Base-by-base conservation (phyloP, 2,329 filamentous ascomycete species). In the Exophiala phaeomuriformis region DNA sequence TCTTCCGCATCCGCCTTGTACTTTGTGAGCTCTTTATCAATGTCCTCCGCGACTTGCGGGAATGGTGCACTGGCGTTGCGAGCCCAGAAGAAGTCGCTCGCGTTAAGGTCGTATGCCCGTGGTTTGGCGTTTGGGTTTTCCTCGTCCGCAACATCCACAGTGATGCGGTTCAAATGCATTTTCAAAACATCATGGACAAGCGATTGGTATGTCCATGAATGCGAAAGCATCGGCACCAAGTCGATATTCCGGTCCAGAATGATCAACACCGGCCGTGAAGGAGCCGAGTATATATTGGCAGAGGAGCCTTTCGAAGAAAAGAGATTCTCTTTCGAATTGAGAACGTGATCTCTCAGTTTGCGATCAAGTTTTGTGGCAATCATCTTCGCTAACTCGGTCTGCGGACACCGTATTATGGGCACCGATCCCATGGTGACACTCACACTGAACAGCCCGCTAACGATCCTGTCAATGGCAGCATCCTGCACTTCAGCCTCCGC, bases 391-490 rank as follows among this genome's bases (percentile, higher is more conserved):
- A 93, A 89, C 35, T 89, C 90, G 47, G 86, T 89, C 67, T 93
- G 95, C 4, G 93, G 90, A 66, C 89, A 96, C 61, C 93, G 80
- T 65, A 98, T 97, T 62, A 98, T 90, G 4, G 93, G 93, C 62
- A 98, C 95, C 2, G 90, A 84, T 56, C 90, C 91, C 89, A 96
- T 95, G 3, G 93, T 98, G n/a, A 95, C 93, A 55, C 93, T 85
- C 46, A 98, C 93, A 59, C 90, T 96, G 72, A 97, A 98, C n/a
- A 98, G 75, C 0, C 93, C 93, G 64, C 87, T 94, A 47, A 98
- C 93, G 59, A 97, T 91, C 62, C 84, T 84, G 69, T 98, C 91
- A 32, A 98, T 81, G 36, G 93, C 83, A 49, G 80, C 77, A 65
- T 97, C 93, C 51, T 98, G 79, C 66, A 93, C 87, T 55, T 93